A percentile compares a stretch with the other conserved stretches of the same genome.
phyloP scores from a whole-genome alignment of 306 rosid species.

The Vigna trinervia region DNA sequence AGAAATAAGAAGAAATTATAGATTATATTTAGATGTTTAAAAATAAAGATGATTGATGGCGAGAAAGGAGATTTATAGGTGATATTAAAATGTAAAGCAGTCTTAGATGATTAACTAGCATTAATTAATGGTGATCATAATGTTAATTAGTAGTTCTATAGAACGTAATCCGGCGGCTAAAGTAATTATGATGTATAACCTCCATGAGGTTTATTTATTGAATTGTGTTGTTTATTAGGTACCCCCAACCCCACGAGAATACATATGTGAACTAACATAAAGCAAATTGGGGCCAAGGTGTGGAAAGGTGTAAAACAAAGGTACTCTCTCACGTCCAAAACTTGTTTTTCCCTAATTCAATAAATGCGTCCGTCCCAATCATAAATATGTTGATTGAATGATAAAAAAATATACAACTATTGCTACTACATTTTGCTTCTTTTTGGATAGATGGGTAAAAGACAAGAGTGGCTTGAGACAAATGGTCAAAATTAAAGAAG shows the following conservation, averaged over 20 bases:
- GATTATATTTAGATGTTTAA: too few species aligned
- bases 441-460: slow-evolving; percentile 19
- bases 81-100: neutral
- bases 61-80: neutral
- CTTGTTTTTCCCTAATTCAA: neutral
- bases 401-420: too few species aligned
- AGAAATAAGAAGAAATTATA: too few species aligned
- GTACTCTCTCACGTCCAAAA: neutral
- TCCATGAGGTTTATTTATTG: slow-evolving; percentile 12
- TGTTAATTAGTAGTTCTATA: neutral
- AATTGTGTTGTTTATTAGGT: slow-evolving; percentile 3
- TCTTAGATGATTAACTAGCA: neutral
- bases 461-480: slow-evolving; percentile 27
- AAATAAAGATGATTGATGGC: too few species aligned
- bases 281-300: slow-evolving; percentile 17
- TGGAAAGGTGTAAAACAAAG: neutral
- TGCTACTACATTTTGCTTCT: neutral
- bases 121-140: neutral
- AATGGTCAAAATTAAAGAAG: slow-evolving; percentile 43
- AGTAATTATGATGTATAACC: neutral
- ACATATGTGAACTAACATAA: slow-evolving; percentile 1
- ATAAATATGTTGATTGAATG: too few species aligned
- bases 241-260: slow-evolving; percentile 29
- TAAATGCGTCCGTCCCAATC: too few species aligned
- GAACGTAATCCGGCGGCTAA: neutral